Conservation (phyloP, 495 filamentous ascomycete genomes). For the Usnea hakonensis region DNA sequence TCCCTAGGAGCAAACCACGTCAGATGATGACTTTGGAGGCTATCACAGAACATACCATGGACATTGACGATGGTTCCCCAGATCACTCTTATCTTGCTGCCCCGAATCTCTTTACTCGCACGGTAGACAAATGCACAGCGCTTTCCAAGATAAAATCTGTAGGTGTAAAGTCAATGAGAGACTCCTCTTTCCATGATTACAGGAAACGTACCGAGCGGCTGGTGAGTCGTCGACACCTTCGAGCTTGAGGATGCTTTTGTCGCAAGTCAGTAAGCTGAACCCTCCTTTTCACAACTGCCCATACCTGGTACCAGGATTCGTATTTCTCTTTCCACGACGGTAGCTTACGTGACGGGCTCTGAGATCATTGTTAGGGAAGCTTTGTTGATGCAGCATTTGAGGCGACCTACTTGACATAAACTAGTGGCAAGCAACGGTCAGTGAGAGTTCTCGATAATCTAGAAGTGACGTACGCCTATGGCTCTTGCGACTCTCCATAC, state of each 20-base stretch:
- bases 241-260: slow-evolving; percentile 75
- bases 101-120: slow-evolving; percentile 80
- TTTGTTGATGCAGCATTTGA: no score
- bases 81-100: slow-evolving; percentile 96
- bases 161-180: neutral
- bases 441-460: no score
- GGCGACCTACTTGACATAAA: no score
- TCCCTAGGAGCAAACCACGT: slow-evolving; percentile 39
- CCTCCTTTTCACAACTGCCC: neutral
- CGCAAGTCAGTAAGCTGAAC: slow-evolving; percentile 29
- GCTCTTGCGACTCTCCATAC: no score
- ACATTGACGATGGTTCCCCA: slow-evolving; percentile 97
- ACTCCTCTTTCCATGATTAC: neutral
- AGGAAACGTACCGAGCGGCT: slow-evolving; percentile 57
- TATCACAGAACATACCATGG: slow-evolving; percentile 60
- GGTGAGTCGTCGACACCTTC: slow-evolving; percentile 86
- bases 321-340: slow-evolving; percentile 78
- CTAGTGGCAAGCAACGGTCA: no score
- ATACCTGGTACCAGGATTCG: slow-evolving; percentile 72
- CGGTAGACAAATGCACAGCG: slow-evolving; percentile 96
- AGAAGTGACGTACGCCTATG: no score
- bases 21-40: neutral
- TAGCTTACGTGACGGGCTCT: slow-evolving; percentile 92
- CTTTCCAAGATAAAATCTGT: slow-evolving; percentile 87
- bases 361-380: slow-evolving; percentile 24